A percentile compares a stretch with the other conserved stretches of the same genome.
Conservation (phyloP, 225 moss, liverwort and hornwort genomes). For the Climacium dendroides region DNA sequence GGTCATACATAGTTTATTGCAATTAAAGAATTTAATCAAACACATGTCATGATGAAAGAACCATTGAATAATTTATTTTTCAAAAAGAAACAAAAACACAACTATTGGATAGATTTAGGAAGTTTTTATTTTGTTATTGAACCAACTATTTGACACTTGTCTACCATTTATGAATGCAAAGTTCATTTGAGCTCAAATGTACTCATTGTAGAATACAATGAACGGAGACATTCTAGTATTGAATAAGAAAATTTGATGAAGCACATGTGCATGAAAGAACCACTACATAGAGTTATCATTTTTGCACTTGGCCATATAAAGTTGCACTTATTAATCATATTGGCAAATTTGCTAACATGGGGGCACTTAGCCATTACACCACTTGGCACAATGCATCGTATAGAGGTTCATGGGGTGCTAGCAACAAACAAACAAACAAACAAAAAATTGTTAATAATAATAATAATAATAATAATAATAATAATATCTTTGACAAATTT, state of each 20-base stretch:
- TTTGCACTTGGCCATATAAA: not conserved
- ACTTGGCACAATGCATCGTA: not conserved
- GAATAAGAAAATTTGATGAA: not conserved
- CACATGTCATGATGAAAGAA: not conserved
- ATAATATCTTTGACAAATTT: not conserved
- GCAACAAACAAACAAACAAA: not conserved
- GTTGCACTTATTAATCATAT: not conserved
- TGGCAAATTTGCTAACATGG: accelerated
- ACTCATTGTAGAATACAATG: not conserved
- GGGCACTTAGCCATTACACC: not conserved
- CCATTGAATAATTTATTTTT: not conserved
- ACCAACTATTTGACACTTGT: not conserved
- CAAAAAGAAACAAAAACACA: not conserved
- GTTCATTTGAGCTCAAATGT: not conserved
- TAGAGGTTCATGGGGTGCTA: accelerated
- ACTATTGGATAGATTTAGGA: not conserved
- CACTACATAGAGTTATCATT: not conserved
- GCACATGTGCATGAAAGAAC: not conserved
- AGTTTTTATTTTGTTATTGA: not conserved
- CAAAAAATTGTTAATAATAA: no score
- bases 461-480: no score
- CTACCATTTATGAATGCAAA: not conserved
- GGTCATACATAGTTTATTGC: not conserved
- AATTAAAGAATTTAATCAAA: not conserved
- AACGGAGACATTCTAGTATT: not conserved